These are phyloP conservation scores for Candida lessepsii DNA, from an alignment of 805 yeast species.

Conservation along the genomic window DNA sequence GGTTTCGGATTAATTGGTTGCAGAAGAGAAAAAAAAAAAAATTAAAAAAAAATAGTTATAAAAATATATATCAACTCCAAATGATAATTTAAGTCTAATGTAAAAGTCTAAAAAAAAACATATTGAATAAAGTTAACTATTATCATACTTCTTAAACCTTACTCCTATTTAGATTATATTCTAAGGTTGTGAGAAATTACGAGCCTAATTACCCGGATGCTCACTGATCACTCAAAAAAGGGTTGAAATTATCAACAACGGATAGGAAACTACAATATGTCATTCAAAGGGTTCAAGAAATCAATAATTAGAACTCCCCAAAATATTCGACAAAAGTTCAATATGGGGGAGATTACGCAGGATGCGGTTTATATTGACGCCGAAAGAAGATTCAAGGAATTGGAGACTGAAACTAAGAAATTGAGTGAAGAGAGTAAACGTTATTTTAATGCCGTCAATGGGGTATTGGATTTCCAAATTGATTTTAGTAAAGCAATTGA, in stretches of 20 bases:
- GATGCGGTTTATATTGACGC: constrained; percentile 95
- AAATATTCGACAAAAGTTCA: constrained; percentile 81
- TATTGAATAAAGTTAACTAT: no score
- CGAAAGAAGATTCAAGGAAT: constrained; percentile 90
- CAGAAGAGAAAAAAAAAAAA: constrained; percentile 2
- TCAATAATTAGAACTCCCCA: constrained; percentile 89
- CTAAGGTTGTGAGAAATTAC: no score
- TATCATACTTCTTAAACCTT: no score
- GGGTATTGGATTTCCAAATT: constrained; percentile 89
- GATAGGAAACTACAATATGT: constrained; percentile 45
- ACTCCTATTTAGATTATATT: no score
- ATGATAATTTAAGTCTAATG: no score
- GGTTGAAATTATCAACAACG: constrained; percentile 5
- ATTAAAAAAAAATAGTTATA: background rate
- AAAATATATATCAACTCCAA: background rate
- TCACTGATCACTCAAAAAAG: constrained; percentile 7
- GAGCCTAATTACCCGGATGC: constrained; percentile 6
- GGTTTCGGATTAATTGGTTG: background rate
- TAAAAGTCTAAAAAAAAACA: no score
- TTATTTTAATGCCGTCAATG: constrained; percentile 88
- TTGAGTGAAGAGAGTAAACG: constrained; percentile 86
- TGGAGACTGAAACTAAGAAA: constrained; percentile 86
- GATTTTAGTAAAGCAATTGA: constrained; percentile 95
- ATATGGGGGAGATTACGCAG: constrained; percentile 62
- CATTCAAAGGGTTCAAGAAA: constrained; percentile 84